Evolutionary conservation across 78 protist species (phyloP), one percentile per base, ranked within the genome.

Genomic region (Paulinella micropora): DNA sequence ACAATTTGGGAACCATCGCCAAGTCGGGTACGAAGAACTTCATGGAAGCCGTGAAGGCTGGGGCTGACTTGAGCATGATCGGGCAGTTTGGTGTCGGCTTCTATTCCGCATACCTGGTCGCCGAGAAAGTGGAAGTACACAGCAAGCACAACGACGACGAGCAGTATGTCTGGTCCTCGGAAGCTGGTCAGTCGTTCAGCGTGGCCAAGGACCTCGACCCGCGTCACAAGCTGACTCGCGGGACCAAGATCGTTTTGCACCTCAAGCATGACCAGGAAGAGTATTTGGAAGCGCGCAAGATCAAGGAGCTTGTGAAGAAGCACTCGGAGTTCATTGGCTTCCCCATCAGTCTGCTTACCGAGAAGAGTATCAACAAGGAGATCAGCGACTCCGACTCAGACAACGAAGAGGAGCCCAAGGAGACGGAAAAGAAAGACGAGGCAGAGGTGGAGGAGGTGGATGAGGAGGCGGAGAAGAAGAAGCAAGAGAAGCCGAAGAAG

Each of bases 51-150:
- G 91, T 97, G 37, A 83, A 87, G 81, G 93, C 94, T 28, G 99
- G 99, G 37, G 99, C 98, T 9, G 99, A 97, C 91, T 91, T 98
- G 28, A 77, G 92, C 90, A 95, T 97, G 97, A 99, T 99, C 79
- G 99, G 99, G 29, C 99, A 99, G 93, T 99, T 99, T 91, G 99
- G 99, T 94, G 99, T 99, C 83, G 99, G 99, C 38, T 99, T 99
- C 97, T 99, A 99, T 96, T 97, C 99, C 38, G 98, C 99, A 36
- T 99, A 94, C 96, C 96, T 99, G 23, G 99, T 98, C 51, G 99
- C 99, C 79, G 98, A 99, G 93, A 34, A 85, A 9, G 99, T 99
- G 37, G 39, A 37, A 1, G 99, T 99, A 37, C 89, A 87, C 89
- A 92, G 98, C 77, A 99, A 99, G 97, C 88, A 94, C 97, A 96